Percentiles rank a stretch among this genome's conserved stretches.
Conservation (phyloP, 2,329 filamentous ascomycete species). For the Cytospora piceicola region DNA sequence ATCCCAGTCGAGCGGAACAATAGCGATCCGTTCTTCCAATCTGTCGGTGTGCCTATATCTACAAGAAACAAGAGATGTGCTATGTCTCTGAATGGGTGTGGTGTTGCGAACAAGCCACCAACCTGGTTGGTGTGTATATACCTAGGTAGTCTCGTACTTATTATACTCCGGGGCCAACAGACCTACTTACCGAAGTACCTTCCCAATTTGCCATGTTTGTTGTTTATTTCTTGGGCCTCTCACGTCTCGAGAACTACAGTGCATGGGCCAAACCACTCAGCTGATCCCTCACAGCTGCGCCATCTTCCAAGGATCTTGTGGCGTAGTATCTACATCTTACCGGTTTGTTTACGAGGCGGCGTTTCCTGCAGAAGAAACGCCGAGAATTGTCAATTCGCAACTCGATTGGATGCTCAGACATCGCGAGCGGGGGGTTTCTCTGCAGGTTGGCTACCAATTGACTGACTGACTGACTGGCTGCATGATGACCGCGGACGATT, state of each 20-base stretch:
- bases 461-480: conserved; percentile 8
- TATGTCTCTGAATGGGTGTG: neutral
- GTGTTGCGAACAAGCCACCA: neutral
- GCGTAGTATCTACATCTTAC: neutral
- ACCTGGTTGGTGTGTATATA: too few species aligned
- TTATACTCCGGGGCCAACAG: too few species aligned
- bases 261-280: conserved; percentile 3
- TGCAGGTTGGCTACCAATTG: neutral
- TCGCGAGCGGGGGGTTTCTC: neutral
- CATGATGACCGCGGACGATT: conserved; percentile 7
- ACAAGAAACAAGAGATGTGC: neutral
- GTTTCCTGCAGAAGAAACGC: conserved; percentile 13
- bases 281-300: conserved; percentile 20
- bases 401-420: conserved; percentile 15
- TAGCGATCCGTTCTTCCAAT: neutral
- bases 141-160: too few species aligned
- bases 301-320: neutral
- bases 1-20: neutral
- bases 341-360: conserved; percentile 21
- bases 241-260: neutral
- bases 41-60: neutral
- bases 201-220: neutral
- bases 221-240: neutral
- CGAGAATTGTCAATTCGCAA: neutral
- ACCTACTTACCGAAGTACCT: too few species aligned